A percentile compares a stretch with the other conserved stretches of the same genome.
Evolutionary conservation across 202 grass and related monocot genomes (phyloP).

Genomic region (Cymbopogon flexuosus): DNA sequence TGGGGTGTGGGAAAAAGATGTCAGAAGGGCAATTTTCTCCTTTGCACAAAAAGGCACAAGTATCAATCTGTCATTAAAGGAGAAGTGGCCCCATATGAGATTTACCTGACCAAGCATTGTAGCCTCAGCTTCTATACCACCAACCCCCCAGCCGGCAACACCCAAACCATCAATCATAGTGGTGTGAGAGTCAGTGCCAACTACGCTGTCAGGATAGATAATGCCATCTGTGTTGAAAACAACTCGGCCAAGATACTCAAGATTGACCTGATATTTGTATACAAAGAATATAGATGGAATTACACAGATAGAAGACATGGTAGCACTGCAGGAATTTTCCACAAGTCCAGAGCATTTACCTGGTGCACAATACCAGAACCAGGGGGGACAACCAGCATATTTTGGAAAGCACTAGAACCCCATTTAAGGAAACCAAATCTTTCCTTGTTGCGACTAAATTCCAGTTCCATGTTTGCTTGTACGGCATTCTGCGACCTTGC

Average conservation of each 20-base stretch:
- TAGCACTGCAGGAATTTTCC: neutral
- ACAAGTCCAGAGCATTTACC: conserved; percentile 32
- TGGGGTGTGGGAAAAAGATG: neutral
- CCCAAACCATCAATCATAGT: conserved; percentile 99
- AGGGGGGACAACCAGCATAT: conserved; percentile 92
- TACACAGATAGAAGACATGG: neutral
- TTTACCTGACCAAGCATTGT: conserved; percentile 97
- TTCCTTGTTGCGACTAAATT: conserved; percentile 86
- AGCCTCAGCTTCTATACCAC: conserved; percentile 94
- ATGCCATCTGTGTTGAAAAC: conserved; percentile 82
- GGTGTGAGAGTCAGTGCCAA: conserved; percentile 95
- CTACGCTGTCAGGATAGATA: conserved; percentile 88
- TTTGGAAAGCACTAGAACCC: conserved; percentile 87
- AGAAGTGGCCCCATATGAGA: neutral
- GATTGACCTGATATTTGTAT: conserved; percentile 62
- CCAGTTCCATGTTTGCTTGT: conserved; percentile 81
- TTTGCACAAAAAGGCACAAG: neutral
- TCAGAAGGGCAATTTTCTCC: neutral
- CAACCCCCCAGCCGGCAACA: conserved; percentile 97
- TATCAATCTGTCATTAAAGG: neutral
- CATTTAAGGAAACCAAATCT: conserved; percentile 98
- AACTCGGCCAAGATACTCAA: conserved; percentile 93
- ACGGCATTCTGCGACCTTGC: conserved; percentile 80
- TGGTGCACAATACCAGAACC: conserved; percentile 97
- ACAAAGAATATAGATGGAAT: conserved; percentile 7